Evolutionary conservation across 345 rosid species (phyloP).

Genomic region (Carallia pectinifolia): DNA sequence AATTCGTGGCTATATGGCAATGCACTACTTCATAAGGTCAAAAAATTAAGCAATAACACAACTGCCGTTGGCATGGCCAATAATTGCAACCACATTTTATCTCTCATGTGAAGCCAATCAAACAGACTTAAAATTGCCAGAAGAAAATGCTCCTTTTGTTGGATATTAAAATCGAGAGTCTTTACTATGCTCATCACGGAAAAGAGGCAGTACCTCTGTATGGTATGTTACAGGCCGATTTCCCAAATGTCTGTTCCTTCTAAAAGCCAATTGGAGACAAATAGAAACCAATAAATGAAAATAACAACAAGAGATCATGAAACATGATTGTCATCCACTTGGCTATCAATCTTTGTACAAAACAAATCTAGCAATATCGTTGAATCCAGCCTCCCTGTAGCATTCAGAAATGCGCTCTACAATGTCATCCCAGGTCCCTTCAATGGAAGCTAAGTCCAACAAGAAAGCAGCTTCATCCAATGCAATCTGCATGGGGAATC

Average conservation of each 20-base stretch:
- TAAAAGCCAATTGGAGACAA: not conserved
- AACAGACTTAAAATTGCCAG: too few species aligned
- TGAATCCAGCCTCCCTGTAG: slow-evolving; percentile 65
- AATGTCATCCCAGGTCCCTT: slow-evolving; percentile 71
- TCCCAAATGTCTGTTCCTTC: not conserved
- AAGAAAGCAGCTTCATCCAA: slow-evolving; percentile 84
- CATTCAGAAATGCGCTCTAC: slow-evolving; percentile 60
- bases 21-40: too few species aligned
- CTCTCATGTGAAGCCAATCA: too few species aligned
- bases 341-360: slow-evolving; percentile 45
- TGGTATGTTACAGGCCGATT: too few species aligned
- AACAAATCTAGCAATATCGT: slow-evolving; percentile 59
- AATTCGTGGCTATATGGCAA: too few species aligned
- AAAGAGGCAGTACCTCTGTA: too few species aligned
- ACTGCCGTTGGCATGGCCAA: too few species aligned
- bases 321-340: not conserved
- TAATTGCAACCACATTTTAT: too few species aligned
- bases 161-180: too few species aligned
- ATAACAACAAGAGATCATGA: not conserved
- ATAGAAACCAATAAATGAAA: slow-evolving; percentile 3
- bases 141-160: too few species aligned
- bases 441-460: slow-evolving; percentile 82
- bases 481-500: slow-evolving; percentile 43
- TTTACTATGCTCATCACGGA: too few species aligned
- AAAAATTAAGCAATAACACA: too few species aligned